Evolutionary conservation across 495 filamentous ascomycete genomes (phyloP).

Genomic region (Pyrenula massariospora): DNA sequence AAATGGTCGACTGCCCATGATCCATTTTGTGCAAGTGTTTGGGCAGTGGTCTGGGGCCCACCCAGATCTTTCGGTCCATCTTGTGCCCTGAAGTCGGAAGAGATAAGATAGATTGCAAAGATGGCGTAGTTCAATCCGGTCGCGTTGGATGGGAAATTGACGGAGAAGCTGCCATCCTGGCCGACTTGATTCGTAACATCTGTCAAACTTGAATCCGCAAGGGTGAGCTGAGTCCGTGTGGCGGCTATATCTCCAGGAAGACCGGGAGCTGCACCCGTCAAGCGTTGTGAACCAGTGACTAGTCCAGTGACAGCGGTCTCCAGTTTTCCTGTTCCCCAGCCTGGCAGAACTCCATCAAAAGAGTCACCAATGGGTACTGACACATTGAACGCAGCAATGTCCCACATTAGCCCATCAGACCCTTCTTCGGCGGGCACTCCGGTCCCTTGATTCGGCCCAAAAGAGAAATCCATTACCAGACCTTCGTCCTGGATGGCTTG

Average conservation of each 20-base stretch:
- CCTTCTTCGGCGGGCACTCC: slow-evolving; percentile 10
- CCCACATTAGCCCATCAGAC: slow-evolving; percentile 6
- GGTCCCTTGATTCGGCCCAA: slow-evolving; percentile 14
- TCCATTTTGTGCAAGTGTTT: slow-evolving; percentile 13
- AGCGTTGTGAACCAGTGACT: neutral
- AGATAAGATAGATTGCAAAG: slow-evolving; percentile 8
- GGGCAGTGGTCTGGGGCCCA: neutral
- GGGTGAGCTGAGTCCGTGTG: neutral
- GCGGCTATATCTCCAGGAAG: neutral
- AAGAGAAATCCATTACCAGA: slow-evolving; percentile 12
- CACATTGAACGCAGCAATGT: slow-evolving; percentile 6
- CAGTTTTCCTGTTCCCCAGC: slow-evolving; percentile 10
- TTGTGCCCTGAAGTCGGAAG: slow-evolving; percentile 4
- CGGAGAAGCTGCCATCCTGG: neutral
- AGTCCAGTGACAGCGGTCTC: slow-evolving; percentile 6
- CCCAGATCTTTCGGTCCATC: slow-evolving; percentile 4
- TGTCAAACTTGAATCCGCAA: neutral
- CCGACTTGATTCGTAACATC: neutral
- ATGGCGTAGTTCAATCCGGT: slow-evolving; percentile 3
- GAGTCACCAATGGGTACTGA: slow-evolving; percentile 4
- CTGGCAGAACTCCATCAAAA: slow-evolving; percentile 8
- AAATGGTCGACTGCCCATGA: slow-evolving; percentile 22
- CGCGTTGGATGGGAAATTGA: slow-evolving; percentile 1
- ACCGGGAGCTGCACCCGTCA: neutral
- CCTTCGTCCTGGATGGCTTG: neutral